Conservation (phyloP, 2,329 filamentous ascomycete species). For the Monilinia laxa region DNA sequence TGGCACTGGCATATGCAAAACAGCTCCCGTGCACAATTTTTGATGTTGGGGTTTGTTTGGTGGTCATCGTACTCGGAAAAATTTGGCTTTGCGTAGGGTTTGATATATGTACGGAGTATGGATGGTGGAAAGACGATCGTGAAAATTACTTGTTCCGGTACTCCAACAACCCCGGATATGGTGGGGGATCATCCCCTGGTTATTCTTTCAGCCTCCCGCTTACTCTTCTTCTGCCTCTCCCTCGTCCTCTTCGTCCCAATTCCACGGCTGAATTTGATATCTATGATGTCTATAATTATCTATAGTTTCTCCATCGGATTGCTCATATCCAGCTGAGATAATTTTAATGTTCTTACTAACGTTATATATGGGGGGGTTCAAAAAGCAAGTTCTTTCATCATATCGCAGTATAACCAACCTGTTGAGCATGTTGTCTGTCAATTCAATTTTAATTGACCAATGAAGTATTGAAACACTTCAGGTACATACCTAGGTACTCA, state of each 20-base stretch:
- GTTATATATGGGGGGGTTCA: too few relatives aligned
- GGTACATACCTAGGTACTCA: too few relatives aligned
- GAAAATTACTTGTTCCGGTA: neutral
- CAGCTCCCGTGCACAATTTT: neutral
- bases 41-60: too few relatives aligned
- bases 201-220: slow-evolving; percentile 5
- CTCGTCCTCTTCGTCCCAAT: neutral
- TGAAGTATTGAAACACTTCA: too few relatives aligned
- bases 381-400: neutral
- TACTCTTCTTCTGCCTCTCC: neutral
- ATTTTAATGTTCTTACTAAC: neutral
- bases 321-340: neutral
- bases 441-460: neutral
- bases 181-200: neutral
- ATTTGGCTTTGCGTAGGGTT: too few relatives aligned
- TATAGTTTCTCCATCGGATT: neutral
- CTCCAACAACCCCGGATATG: neutral
- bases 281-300: neutral
- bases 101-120: too few relatives aligned
- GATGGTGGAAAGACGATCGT: too few relatives aligned
- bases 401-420: neutral
- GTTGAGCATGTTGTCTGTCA: neutral
- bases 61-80: too few relatives aligned
- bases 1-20: neutral
- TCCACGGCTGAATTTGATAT: neutral